Evolutionary conservation across 805 yeast species (phyloP), one percentile per base, ranked within the genome.

Genomic region (Myxozyma neotropica): DNA sequence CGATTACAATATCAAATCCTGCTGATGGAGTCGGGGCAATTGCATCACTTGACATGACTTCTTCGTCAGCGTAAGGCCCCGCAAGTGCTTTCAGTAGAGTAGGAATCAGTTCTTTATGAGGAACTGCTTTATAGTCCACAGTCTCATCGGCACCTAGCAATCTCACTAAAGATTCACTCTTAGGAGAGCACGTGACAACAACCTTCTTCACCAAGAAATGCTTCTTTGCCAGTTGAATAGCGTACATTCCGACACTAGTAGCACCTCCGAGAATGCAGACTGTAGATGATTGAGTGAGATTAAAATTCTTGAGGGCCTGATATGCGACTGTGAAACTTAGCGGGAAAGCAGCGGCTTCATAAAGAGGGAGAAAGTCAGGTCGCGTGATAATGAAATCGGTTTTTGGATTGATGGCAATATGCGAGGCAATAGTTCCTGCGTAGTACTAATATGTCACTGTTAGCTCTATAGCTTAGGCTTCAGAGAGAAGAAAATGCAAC

Each of bases 221-320:
- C 40, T 78, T 71, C 70, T 81, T 85, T 8, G 86, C 82, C 42
- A 87, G 70, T 70, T 85, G 88, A 36, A 83, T 74, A 3, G 80
- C 76, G 59, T 76, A 78, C 29, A 78, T 70, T 23, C 92, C 91
- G 15, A 87, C 91, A 13, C 85, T 74, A 1, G 95, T 84, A 7
- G 88, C 85, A 26, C 87, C 93, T 39, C 96, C 96, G 48, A 87
- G 74, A 21, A 89, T 78, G 49, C 88, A 75, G 3, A 87, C 81
- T 58, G 78, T 80, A 4, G 83, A 75, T 8, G 76, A 75, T 10
- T 76, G 75, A 39, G 74, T 75, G 21, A 81, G 73, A 35, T 72
- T 70, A 57, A 77, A 75, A 5, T 68, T 59, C 7, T 70, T 69
- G 31, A 80, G 70, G 51, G 78, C 69, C 50, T 75, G 70, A 64